Conservation (phyloP, 257 asterid genomes). For the Gynochthodes officinalis region DNA sequence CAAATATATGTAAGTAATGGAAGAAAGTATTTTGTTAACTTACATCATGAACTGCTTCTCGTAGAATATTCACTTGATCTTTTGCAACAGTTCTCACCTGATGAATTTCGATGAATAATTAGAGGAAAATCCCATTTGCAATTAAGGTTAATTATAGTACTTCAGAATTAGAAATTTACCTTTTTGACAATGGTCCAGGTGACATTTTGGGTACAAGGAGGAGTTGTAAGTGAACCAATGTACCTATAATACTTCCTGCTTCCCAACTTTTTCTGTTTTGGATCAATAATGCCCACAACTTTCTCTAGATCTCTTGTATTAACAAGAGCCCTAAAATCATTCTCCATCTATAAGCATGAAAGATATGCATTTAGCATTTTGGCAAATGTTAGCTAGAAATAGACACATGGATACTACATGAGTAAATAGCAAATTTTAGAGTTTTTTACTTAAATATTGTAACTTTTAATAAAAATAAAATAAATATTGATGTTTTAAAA, state of each 20-base stretch:
- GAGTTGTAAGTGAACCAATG: conserved; percentile 62
- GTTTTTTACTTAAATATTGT: too few relatives aligned
- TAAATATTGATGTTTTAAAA: too few relatives aligned
- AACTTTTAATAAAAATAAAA: too few relatives aligned
- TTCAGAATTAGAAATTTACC: conserved; percentile 23
- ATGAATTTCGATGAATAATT: neutral
- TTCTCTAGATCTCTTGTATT: conserved; percentile 26
- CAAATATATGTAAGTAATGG: too few relatives aligned
- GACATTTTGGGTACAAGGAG: conserved; percentile 63
- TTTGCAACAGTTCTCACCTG: conserved; percentile 59
- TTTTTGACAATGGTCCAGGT: conserved; percentile 49
- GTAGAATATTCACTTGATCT: conserved; percentile 48
- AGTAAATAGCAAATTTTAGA: too few relatives aligned
- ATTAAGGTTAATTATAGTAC: neutral
- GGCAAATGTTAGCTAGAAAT: too few relatives aligned
- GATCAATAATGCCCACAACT: conserved; percentile 36
- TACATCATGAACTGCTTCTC: conserved; percentile 59
- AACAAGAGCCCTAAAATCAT: conserved; percentile 22
- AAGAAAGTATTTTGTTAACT: conserved; percentile 7
- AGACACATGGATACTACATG: too few relatives aligned
- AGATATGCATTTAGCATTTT: too few relatives aligned
- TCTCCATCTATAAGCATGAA: conserved; percentile 41
- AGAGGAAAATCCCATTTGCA: neutral
- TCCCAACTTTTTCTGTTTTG: conserved; percentile 38
- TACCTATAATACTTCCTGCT: conserved; percentile 55